A percentile compares a stretch with the other conserved stretches of the same genome.
These are phyloP conservation scores for Bremia lactucae DNA, from an alignment of 352 stramenopile genomes.

Conservation along the genomic window DNA sequence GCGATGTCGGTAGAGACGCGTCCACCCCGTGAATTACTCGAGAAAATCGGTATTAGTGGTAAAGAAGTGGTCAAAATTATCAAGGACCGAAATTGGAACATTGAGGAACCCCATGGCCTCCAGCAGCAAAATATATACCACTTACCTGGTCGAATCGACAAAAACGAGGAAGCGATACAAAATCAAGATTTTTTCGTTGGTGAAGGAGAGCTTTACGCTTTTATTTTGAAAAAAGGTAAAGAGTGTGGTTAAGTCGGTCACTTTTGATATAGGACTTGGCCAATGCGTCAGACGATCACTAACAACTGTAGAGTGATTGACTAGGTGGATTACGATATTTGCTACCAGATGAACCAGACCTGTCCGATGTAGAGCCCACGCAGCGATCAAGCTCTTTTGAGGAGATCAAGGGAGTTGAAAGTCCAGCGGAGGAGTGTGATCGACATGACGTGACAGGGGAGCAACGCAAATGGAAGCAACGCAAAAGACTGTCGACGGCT, in stretches of 20 bases:
- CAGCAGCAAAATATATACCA: conserved; percentile 23
- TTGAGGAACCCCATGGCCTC: conserved; percentile 13
- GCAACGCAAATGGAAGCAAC: conserved; percentile 22
- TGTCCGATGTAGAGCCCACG: conserved; percentile 12
- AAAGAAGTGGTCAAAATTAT: conserved; percentile 26
- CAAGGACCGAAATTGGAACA: conserved; percentile 10
- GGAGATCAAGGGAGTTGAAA: background rate
- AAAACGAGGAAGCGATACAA: background rate
- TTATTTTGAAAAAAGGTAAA: conserved; percentile 26
- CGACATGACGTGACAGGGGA: conserved; percentile 1
- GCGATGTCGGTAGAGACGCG: conserved; percentile 16
- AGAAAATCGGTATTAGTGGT: conserved; percentile 17
- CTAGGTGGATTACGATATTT: conserved; percentile 19
- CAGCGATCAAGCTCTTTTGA: conserved; percentile 1
- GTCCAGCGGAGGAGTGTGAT: conserved; percentile 6
- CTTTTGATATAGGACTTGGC: conserved; percentile 1
- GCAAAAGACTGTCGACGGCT: conserved; percentile 24
- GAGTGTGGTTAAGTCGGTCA: background rate
- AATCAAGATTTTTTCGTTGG: conserved; percentile 20
- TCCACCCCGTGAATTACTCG: conserved; percentile 13
- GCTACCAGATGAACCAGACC: conserved; percentile 14
- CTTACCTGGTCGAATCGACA: conserved; percentile 5
- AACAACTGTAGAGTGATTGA: background rate
- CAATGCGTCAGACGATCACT: background rate
- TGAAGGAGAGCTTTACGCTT: conserved; percentile 26